Percentiles rank a stretch among this genome's conserved stretches.
Conservation (phyloP, 148 eudicot genomes). For the Linanthus parryae region DNA sequence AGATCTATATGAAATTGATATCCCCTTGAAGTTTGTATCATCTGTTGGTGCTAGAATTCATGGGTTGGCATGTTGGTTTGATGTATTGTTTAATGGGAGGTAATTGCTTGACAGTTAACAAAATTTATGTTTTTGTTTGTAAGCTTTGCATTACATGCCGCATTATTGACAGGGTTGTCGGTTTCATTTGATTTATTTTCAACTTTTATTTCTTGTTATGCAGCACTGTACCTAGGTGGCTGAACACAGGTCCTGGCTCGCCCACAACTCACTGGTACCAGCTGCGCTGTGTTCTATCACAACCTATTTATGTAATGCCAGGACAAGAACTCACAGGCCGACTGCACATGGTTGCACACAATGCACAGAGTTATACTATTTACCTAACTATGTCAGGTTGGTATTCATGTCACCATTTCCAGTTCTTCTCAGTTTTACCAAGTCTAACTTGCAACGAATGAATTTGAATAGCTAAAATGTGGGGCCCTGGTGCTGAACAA, state of each 20-base stretch:
- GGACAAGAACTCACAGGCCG: constrained; percentile 95
- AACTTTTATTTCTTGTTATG: constrained; percentile 5
- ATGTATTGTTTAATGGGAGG: constrained; percentile 97
- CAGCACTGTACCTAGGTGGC: constrained; percentile 96
- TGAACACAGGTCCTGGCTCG: constrained; percentile 96
- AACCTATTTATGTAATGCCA: constrained; percentile 94
- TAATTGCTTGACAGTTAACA: constrained; percentile 17
- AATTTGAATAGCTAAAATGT: constrained; percentile 66
- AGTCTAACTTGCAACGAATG: constrained; percentile 16
- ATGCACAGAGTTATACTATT: constrained; percentile 92
- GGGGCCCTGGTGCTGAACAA: constrained; percentile 94
- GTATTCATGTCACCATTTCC: background rate
- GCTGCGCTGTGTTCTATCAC: constrained; percentile 82
- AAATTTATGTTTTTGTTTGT: background rate
- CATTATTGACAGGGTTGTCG: background rate
- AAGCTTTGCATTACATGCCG: constrained; percentile 3
- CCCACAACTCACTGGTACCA: constrained; percentile 99
- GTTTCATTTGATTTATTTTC: background rate
- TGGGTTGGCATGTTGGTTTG: constrained; percentile 99
- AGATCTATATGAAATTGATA: constrained; percentile 81
- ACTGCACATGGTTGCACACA: constrained; percentile 91
- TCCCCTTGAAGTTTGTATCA: constrained; percentile 72
- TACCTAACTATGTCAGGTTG: constrained; percentile 82
- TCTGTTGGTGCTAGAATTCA: constrained; percentile 88
- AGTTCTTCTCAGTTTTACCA: background rate